phyloP scores from a whole-genome alignment of 148 eudicot species.

The Rhododendron williamsianum region DNA sequence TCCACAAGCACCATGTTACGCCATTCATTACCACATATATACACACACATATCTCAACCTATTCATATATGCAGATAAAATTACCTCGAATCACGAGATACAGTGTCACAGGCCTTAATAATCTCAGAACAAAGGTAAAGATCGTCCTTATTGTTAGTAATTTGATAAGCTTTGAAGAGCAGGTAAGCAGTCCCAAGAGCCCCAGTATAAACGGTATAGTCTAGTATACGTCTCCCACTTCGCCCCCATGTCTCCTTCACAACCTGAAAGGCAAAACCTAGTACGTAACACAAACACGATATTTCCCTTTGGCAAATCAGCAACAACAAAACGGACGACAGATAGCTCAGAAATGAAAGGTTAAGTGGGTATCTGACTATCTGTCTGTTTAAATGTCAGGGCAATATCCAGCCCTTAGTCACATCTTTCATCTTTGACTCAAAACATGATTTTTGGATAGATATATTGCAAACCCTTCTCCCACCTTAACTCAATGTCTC shows the following conservation, averaged over 20 bases:
- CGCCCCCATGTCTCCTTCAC: constrained; percentile 71
- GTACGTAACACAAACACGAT: constrained; percentile 11
- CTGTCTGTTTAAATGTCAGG: not conserved
- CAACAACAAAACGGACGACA: not conserved
- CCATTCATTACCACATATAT: not conserved
- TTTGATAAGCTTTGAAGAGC: constrained; percentile 63
- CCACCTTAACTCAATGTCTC: not conserved
- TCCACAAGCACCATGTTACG: not conserved
- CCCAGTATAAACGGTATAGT: constrained; percentile 72
- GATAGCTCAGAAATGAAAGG: not conserved
- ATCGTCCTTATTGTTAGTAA: constrained; percentile 45
- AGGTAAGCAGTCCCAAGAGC: constrained; percentile 79
- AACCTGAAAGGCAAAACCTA: constrained; percentile 37
- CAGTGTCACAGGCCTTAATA: constrained; percentile 62
- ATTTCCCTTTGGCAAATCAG: not conserved
- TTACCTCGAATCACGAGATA: constrained; percentile 58
- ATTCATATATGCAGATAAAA: not conserved
- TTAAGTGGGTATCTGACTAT: not conserved
- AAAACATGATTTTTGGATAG: not conserved
- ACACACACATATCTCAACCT: not conserved
- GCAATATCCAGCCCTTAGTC: not conserved
- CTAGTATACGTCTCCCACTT: constrained; percentile 43
- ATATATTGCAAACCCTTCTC: not conserved
- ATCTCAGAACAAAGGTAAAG: constrained; percentile 53
- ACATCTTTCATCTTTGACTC: not conserved